These are phyloP conservation scores for Exserohilum rostratum DNA, from an alignment of 2,329 filamentous ascomycete genomes.

Conservation along the genomic window DNA sequence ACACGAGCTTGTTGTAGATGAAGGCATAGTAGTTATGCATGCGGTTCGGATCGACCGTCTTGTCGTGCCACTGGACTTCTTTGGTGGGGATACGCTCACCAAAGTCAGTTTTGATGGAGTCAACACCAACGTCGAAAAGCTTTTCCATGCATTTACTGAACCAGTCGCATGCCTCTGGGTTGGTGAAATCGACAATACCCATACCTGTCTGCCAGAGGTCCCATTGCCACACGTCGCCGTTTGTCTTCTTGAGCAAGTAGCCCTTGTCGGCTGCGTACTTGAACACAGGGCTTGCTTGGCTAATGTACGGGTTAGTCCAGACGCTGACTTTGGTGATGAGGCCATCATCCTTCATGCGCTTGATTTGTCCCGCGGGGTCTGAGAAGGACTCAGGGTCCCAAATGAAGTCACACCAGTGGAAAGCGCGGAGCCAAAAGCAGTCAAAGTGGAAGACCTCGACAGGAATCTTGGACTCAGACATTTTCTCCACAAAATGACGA, in stretches of 20 bases:
- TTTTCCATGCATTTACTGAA: slow-evolving; percentile 66
- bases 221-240: slow-evolving; percentile 75
- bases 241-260: slow-evolving; percentile 72
- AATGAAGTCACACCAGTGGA: slow-evolving; percentile 76
- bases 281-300: slow-evolving; percentile 71
- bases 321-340: slow-evolving; percentile 69
- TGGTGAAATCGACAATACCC: slow-evolving; percentile 76
- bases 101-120: slow-evolving; percentile 78
- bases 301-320: slow-evolving; percentile 79
- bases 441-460: slow-evolving; percentile 78
- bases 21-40: slow-evolving; percentile 84
- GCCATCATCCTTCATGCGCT: slow-evolving; percentile 66
- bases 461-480: slow-evolving; percentile 68
- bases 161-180: slow-evolving; percentile 71
- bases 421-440: slow-evolving; percentile 78
- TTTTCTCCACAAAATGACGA: slow-evolving; percentile 70
- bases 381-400: slow-evolving; percentile 73
- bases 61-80: slow-evolving; percentile 69
- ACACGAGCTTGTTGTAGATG: slow-evolving; percentile 73
- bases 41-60: slow-evolving; percentile 62
- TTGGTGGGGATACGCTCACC: slow-evolving; percentile 72
- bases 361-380: slow-evolving; percentile 68
- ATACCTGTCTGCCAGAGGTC: slow-evolving; percentile 80
- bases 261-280: slow-evolving; percentile 67
- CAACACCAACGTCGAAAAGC: slow-evolving; percentile 72